Base-by-base conservation (phyloP, 805 yeast species). In the Candida michaelii region DNA sequence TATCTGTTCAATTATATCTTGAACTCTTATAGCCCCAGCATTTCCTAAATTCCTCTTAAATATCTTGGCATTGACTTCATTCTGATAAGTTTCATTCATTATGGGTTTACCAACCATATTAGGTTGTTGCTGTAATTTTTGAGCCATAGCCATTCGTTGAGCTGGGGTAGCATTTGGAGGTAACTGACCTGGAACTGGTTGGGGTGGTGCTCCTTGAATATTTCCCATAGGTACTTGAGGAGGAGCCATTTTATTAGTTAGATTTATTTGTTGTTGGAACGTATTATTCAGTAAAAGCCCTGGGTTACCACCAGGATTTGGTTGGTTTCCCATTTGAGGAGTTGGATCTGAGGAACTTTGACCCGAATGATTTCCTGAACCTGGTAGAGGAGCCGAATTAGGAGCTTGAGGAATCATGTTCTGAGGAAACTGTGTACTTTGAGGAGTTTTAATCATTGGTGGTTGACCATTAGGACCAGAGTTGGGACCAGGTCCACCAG, bases 11-110 rank as follows among this genome's bases (percentile, higher is more conserved):
- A 70, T 52, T 27, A 70, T 49, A 46, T 70, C 74, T 34, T 69
- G 48, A 13, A 69, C 50, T 27, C 74, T 53, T 49, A 70, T 55
- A 32, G 63, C 68, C 12, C 65, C 73, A 19, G 74, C 69, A 55
- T 70, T 69, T 7, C 74, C 76, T 35, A 67, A 41, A 44, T 68
- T 70, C 16, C 73, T 49, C 46, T 66, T 67, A 47, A 64, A 56
- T 12, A 68, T 58, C 36, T 63, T 59, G 6, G 66, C 56, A 43
- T 67, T 62, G 13, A 63, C 35, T 39, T 66, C 69, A 35, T 54
- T 59, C 32, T 62, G 60, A 13, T 51, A 25, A 30, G 51, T 18
- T 24, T 36, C 31, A 36, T 36, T 36, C 25, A 18, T 27, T 25
- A 36, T 16, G 4, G 39, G 39, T 17, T 36, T 36, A 10, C 27